Base-by-base conservation (phyloP, 805 yeast species). In the Naumovozyma baii region DNA sequence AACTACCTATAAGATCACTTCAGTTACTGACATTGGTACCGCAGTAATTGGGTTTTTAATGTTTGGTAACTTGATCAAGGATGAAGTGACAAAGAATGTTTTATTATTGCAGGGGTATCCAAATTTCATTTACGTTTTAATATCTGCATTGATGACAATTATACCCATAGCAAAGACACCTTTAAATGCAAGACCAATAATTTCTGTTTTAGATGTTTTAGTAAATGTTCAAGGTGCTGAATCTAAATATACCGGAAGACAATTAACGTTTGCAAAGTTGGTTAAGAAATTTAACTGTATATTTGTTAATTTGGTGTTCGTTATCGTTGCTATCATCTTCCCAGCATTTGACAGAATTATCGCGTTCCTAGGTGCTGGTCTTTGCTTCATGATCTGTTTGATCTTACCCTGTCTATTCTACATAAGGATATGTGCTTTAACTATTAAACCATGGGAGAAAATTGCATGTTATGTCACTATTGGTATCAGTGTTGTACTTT, bases 131-230 rank as follows among this genome's bases (percentile, higher is more conserved):
- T 70, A 72, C 39, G 66, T 77, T 28, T 68, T 72, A 18, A 67
- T 87, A 34, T 78, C 87, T 35, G 69, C 72, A 0, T 63, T 83
- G 31, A 81, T 86, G 72, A 83, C 94, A n/a, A 48, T 85, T 5
- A 74, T 87, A 18, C 95, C 96, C 1, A 59, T 86, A 22, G 84
- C 95, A 2, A 87, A 87, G 52, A 72, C 86, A 1, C 95, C 96
- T 0, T 68, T 86, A 31, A 80, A 80, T 48, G 83, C 88, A 10
- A 76, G 86, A 52, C 96, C 96, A 0, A 77, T 87, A 20, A 74
- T 83, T 25, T 70, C 88, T 1, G 76, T 86, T 1, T 53, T 82
- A 30, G 94, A 83, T 50, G 60, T 68, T 9, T 40, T 77, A n/a
- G 58, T 74, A 25, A 41, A 59, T 18, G 54, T 57, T n/a, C 55